Evolutionary conservation across 352 stramenopile genomes (phyloP).

Genomic region (Phytophthora colocasiae): DNA sequence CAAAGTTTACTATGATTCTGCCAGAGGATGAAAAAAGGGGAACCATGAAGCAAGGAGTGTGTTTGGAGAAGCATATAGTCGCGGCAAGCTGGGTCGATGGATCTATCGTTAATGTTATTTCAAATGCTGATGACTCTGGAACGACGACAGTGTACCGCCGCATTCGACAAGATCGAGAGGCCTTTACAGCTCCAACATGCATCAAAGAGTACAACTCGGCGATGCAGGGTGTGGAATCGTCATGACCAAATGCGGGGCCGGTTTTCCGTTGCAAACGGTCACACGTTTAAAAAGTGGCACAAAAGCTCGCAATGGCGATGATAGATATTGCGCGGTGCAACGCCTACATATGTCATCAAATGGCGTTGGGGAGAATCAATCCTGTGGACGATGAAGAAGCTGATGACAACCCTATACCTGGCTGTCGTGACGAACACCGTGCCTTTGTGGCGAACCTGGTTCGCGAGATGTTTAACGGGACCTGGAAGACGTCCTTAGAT

Average conservation of each 20-base stretch:
- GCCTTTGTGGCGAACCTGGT: background rate
- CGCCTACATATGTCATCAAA: background rate
- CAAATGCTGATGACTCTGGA: background rate
- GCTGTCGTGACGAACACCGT: background rate
- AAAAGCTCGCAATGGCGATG: background rate
- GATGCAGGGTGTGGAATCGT: constrained; percentile 41
- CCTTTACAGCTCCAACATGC: constrained; percentile 23
- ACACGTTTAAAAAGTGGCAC: constrained; percentile 38
- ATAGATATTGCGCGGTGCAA: constrained; percentile 6
- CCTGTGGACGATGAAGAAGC: background rate
- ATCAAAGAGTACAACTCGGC: constrained; percentile 39
- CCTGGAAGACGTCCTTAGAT: background rate
- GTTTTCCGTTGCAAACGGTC: constrained; percentile 36
- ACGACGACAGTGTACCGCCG: constrained; percentile 16
- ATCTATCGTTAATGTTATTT: background rate
- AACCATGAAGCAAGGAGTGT: constrained; percentile 19
- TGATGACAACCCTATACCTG: background rate
- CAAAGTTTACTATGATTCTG: constrained; percentile 6
- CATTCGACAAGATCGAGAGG: constrained; percentile 10
- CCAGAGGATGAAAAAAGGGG: background rate
- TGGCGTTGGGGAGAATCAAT: background rate
- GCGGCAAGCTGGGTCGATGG: too few relatives aligned
- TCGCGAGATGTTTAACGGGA: background rate
- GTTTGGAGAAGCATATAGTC: constrained; percentile 18
- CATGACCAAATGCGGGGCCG: constrained; percentile 33